phyloP scores from a whole-genome alignment of 345 rosid genomes.

The Cochlearia excelsa region DNA sequence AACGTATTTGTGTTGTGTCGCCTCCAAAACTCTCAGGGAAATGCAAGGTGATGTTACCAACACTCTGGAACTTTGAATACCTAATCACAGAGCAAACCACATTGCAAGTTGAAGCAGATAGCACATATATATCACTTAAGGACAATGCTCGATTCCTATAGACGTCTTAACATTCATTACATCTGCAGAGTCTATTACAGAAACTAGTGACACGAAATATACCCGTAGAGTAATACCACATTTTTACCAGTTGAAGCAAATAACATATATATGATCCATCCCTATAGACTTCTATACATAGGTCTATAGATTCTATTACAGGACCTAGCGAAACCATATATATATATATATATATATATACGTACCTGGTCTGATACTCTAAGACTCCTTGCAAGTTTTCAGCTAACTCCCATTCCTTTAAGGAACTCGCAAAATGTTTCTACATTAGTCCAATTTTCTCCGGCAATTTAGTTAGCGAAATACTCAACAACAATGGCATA shows the following conservation, averaged over 20 bases:
- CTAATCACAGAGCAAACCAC: constrained; percentile 35
- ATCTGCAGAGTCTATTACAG: no score
- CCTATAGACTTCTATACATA: neutral
- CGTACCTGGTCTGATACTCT: constrained; percentile 95
- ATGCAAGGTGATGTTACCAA: constrained; percentile 85
- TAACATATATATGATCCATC: neutral
- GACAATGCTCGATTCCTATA: no score
- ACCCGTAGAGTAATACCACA: no score
- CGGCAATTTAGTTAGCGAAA: neutral
- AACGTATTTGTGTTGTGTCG: constrained; percentile 70
- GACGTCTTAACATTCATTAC: neutral
- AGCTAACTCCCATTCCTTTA: constrained; percentile 89
- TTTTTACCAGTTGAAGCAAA: constrained; percentile 5
- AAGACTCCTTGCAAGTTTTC: constrained; percentile 79
- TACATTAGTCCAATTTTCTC: constrained; percentile 1
- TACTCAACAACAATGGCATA: constrained; percentile 32
- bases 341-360: constrained; percentile 21
- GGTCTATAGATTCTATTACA: neutral
- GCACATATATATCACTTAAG: no score
- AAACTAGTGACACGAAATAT: no score
- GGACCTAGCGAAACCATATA: neutral
- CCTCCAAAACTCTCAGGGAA: constrained; percentile 93
- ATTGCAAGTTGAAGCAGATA: no score
- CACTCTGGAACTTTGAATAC: constrained; percentile 86
- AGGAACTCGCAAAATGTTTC: constrained; percentile 10